phyloP scores from a whole-genome alignment of 305 asterid species.

The Fraxinus latifolia region DNA sequence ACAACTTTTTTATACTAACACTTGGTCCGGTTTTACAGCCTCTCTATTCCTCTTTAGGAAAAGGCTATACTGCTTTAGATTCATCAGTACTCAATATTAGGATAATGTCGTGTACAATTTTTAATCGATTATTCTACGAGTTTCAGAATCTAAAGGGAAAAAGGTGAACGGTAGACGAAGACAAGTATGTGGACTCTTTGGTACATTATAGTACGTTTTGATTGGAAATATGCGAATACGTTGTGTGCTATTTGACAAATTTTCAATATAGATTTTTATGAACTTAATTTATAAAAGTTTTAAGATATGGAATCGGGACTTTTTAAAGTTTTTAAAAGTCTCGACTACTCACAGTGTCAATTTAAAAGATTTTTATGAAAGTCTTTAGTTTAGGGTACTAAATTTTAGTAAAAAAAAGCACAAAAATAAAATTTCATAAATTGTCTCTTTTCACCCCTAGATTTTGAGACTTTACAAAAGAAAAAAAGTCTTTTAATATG shows the following conservation, averaged over 20 bases:
- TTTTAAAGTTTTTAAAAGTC: neutral
- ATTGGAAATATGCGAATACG: neutral
- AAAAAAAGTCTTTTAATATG: neutral
- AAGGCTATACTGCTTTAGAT: conserved; percentile 37
- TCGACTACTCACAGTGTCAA: neutral
- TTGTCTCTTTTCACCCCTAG: neutral
- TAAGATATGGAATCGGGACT: neutral
- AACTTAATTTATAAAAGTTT: neutral
- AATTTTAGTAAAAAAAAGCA: neutral
- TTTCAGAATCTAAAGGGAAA: neutral
- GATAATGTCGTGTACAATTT: neutral
- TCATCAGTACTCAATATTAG: neutral
- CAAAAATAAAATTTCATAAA: neutral
- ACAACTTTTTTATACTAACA: conserved; percentile 55
- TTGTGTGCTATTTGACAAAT: neutral
- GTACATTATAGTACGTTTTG: neutral
- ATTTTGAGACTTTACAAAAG: too few relatives aligned
- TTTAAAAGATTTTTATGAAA: too few relatives aligned
- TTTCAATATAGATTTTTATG: neutral
- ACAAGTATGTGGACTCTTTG: neutral
- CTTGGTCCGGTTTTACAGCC: conserved; percentile 40
- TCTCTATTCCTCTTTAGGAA: conserved; percentile 31
- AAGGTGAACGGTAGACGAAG: neutral
- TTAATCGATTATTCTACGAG: neutral
- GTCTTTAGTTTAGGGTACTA: neutral